Evolutionary conservation across 2,329 filamentous ascomycete genomes (phyloP).

Genomic region (Fusarium metavorans): DNA sequence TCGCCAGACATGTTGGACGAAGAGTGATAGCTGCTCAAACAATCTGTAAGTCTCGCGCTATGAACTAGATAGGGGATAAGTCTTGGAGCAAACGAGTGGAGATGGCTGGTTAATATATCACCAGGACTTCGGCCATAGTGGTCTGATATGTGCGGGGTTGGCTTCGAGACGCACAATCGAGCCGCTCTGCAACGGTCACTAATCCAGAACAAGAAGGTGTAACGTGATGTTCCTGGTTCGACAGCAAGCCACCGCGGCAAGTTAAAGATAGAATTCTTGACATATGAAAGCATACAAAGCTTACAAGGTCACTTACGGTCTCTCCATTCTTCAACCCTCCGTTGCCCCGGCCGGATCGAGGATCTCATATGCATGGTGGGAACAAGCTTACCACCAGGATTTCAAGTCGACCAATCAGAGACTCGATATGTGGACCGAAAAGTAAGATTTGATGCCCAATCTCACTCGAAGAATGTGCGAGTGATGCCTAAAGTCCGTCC

Average conservation of each 20-base stretch:
- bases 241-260: not conserved
- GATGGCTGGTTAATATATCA: not conserved
- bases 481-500: not conserved
- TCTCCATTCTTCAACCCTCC: not conserved
- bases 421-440: not conserved
- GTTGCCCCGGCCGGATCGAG: not conserved
- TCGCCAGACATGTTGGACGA: not conserved
- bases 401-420: not conserved
- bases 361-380: not conserved
- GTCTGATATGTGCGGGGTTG: not conserved
- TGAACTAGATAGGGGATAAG: not conserved
- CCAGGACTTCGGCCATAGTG: not conserved
- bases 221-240: not conserved
- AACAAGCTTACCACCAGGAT: not conserved
- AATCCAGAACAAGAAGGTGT: not conserved
- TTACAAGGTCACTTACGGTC: not conserved
- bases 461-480: not conserved
- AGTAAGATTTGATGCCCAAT: not conserved
- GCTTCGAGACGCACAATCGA: not conserved
- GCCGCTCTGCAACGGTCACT: not conserved
- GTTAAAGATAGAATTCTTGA: not conserved
- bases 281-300: not conserved
- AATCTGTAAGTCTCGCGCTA: not conserved
- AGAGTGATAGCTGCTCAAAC: not conserved
- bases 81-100: not conserved